Evolutionary conservation across 345 rosid genomes (phyloP).

Genomic region (Heritiera fomes): DNA sequence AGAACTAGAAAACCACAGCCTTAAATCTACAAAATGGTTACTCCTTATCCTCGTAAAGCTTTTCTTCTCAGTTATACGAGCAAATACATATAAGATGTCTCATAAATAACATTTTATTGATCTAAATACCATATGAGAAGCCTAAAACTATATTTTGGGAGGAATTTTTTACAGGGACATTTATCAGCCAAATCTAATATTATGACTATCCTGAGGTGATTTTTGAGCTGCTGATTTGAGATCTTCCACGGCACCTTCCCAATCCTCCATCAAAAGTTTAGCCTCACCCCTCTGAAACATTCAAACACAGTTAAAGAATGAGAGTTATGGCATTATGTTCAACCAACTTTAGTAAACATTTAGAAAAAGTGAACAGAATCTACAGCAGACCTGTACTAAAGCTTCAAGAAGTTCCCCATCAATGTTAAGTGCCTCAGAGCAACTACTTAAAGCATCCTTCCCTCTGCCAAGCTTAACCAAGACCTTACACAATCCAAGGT

Average conservation of each 20-base stretch:
- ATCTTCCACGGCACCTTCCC: constrained; percentile 98
- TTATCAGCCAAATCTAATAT: constrained; percentile 2
- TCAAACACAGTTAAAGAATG: constrained; percentile 11
- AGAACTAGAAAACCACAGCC: not conserved
- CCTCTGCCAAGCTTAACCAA: constrained; percentile 96
- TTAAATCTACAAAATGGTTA: not conserved
- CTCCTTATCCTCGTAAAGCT: not conserved
- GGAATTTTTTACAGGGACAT: not conserved
- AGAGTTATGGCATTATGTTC: constrained; percentile 5
- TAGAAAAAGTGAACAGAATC: not conserved
- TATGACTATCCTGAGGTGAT: constrained; percentile 76
- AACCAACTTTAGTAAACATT: not conserved
- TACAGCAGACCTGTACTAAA: constrained; percentile 70
- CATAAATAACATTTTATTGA: not conserved
- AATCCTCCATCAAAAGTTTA: constrained; percentile 86
- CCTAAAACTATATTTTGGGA: not conserved
- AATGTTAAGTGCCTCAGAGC: constrained; percentile 79
- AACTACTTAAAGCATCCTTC: constrained; percentile 80
- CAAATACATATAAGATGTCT: not conserved
- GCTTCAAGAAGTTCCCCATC: constrained; percentile 87
- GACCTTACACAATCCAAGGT: constrained; percentile 90
- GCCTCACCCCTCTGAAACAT: constrained; percentile 86
- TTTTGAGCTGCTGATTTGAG: constrained; percentile 77
- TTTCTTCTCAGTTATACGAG: not conserved
- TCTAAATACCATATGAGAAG: not conserved